phyloP scores from a whole-genome alignment of 2,329 filamentous ascomycete species.

The Fusarium sp. region DNA sequence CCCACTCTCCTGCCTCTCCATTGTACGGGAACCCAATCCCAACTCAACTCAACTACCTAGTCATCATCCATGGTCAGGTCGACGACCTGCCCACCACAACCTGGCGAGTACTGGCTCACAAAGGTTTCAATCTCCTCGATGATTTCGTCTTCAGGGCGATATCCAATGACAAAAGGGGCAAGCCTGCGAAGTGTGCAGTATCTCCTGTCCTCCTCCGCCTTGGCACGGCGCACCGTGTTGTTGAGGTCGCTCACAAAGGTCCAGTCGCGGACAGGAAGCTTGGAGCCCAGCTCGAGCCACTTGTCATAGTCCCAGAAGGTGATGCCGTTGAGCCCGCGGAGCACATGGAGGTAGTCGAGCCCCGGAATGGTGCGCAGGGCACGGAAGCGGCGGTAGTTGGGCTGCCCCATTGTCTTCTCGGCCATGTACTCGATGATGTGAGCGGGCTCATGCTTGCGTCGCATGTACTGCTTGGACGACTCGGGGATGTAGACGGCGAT shows the following conservation, averaged over 20 bases:
- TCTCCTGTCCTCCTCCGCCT: not conserved
- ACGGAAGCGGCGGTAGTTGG: conserved; percentile 53
- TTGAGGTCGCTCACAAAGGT: conserved; percentile 47
- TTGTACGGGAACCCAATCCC: not conserved
- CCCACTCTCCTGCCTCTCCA: not conserved
- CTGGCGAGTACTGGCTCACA: not conserved
- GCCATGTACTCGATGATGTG: conserved; percentile 41
- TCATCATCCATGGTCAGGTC: not conserved
- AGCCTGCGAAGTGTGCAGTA: conserved; percentile 39
- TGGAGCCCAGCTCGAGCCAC: conserved; percentile 18
- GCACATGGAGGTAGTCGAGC: conserved; percentile 56
- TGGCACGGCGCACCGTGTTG: conserved; percentile 36
- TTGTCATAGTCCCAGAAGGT: conserved; percentile 56
- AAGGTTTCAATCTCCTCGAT: not conserved
- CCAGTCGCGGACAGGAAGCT: conserved; percentile 43
- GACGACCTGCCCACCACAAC: not conserved
- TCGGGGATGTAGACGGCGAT: conserved; percentile 57
- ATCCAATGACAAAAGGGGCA: conserved; percentile 26
- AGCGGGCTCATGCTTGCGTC: conserved; percentile 52
- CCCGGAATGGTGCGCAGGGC: conserved; percentile 58
- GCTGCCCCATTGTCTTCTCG: conserved; percentile 50
- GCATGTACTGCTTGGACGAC: conserved; percentile 42
- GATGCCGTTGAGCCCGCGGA: conserved; percentile 57
- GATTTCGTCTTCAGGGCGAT: conserved; percentile 5
- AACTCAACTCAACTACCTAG: not conserved